phyloP scores from a whole-genome alignment of 1,284 basidiomycete species.

The Cryptococcus sp. region DNA sequence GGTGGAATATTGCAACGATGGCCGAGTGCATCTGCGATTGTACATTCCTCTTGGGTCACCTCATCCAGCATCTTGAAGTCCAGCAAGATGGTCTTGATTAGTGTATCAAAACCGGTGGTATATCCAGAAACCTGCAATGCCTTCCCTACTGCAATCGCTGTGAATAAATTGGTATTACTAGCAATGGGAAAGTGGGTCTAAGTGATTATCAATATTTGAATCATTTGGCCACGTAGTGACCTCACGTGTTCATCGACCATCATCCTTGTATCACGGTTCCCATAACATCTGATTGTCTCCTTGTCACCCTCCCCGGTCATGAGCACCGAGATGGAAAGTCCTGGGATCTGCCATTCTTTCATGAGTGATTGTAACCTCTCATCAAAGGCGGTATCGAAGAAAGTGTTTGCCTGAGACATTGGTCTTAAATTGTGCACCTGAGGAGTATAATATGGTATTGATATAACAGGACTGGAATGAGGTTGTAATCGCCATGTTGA shows the following conservation, averaged over 20 bases:
- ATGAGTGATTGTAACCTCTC: background rate
- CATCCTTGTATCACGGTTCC: background rate
- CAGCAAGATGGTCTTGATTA: conserved; percentile 2
- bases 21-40: background rate
- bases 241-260: background rate
- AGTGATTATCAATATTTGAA: background rate
- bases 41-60: background rate
- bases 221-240: too few species aligned
- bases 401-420: background rate
- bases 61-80: conserved; percentile 2
- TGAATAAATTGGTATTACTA: background rate
- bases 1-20: background rate
- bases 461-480: too few species aligned
- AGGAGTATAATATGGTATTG: too few species aligned
- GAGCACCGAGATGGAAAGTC: background rate
- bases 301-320: background rate
- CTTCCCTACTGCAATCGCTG: background rate
- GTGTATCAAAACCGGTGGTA: background rate
- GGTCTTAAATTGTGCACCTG: background rate
- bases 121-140: background rate
- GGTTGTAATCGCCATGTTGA: too few species aligned
- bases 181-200: conserved; percentile 1
- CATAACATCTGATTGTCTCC: background rate
- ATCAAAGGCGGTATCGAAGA: background rate
- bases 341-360: background rate